phyloP scores from a whole-genome alignment of 2,329 filamentous ascomycete genomes.

The Talaromyces sp. region DNA sequence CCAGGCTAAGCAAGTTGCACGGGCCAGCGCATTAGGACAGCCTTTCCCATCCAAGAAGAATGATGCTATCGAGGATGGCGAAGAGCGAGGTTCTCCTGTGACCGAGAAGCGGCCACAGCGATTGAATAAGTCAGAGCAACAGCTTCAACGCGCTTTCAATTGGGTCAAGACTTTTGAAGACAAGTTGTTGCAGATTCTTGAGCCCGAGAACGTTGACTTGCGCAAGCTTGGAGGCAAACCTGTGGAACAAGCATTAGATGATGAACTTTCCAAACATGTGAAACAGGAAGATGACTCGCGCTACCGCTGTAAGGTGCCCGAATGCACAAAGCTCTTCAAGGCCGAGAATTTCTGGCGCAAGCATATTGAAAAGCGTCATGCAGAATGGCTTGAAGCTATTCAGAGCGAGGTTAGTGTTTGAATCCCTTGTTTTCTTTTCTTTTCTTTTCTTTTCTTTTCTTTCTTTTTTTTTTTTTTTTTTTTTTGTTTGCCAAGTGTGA shows the following conservation, averaged over 20 bases:
- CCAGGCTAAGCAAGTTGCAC: constrained; percentile 79
- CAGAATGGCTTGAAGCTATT: constrained; percentile 80
- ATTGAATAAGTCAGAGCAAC: constrained; percentile 80
- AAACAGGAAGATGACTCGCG: constrained; percentile 98
- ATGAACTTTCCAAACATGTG: constrained; percentile 83
- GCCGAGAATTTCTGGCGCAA: constrained; percentile 97
- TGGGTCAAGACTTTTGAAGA: constrained; percentile 99
- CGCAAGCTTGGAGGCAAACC: constrained; percentile 88
- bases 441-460: too few relatives aligned
- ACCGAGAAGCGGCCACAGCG: constrained; percentile 74
- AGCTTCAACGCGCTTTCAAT: constrained; percentile 92
- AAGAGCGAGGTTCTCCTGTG: constrained; percentile 65
- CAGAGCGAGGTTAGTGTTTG: constrained; percentile 73
- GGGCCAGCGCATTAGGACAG: constrained; percentile 79
- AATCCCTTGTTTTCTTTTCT: neutral
- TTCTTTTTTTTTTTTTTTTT: too few relatives aligned
- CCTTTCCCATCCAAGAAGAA: constrained; percentile 83
- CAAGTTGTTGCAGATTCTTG: constrained; percentile 88
- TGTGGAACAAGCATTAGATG: constrained; percentile 80
- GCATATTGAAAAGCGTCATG: constrained; percentile 93
- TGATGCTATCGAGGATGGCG: constrained; percentile 63
- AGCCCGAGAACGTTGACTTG: constrained; percentile 84
- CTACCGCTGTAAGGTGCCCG: constrained; percentile 93
- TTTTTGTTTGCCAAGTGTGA: too few relatives aligned
- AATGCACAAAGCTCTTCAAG: constrained; percentile 96